Percentiles rank a stretch among this genome's conserved stretches.
phyloP scores from a whole-genome alignment of 495 filamentous ascomycete genomes.

The Xylaria longipes region DNA sequence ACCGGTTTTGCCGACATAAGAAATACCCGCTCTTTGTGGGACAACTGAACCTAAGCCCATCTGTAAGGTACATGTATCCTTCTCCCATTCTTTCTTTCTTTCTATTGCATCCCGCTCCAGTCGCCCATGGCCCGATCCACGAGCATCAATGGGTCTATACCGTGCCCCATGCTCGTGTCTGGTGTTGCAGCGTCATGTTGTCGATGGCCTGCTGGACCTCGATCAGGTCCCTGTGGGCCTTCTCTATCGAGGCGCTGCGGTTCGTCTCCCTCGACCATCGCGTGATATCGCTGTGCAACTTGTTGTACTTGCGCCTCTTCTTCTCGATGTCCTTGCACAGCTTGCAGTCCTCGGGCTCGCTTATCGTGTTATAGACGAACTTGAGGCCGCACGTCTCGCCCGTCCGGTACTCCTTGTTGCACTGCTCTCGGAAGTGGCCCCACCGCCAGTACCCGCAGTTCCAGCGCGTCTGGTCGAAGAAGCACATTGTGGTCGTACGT shows the following conservation, averaged over 20 bases:
- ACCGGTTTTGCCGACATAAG: slow-evolving; percentile 21
- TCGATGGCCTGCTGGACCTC: slow-evolving; percentile 70
- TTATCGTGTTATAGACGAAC: slow-evolving; percentile 75
- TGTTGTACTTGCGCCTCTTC: slow-evolving; percentile 75
- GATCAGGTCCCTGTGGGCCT: slow-evolving; percentile 67
- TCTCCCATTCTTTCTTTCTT: neutral
- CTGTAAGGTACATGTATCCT: slow-evolving; percentile 17
- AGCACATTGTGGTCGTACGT: slow-evolving; percentile 60
- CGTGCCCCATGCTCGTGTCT: slow-evolving; percentile 46
- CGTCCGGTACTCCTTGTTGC: slow-evolving; percentile 94
- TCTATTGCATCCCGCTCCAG: neutral
- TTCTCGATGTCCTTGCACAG: slow-evolving; percentile 92
- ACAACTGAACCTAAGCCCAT: slow-evolving; percentile 19
- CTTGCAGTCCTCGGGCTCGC: slow-evolving; percentile 69
- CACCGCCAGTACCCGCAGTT: slow-evolving; percentile 92
- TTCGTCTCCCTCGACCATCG: slow-evolving; percentile 81
- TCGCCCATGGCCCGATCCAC: slow-evolving; percentile 13
- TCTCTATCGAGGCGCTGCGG: slow-evolving; percentile 81
- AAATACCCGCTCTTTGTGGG: slow-evolving; percentile 26
- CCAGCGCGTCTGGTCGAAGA: slow-evolving; percentile 67
- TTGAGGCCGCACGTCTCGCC: slow-evolving; percentile 98
- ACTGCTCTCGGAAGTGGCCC: slow-evolving; percentile 93
- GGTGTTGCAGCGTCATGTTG: slow-evolving; percentile 56
- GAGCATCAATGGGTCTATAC: slow-evolving; percentile 32
- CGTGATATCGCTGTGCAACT: slow-evolving; percentile 77